Percentiles rank a stretch among this genome's conserved stretches.
These are phyloP conservation scores for Phytophthora podocarpi DNA, from an alignment of 352 stramenopile genomes.

Conservation along the genomic window DNA sequence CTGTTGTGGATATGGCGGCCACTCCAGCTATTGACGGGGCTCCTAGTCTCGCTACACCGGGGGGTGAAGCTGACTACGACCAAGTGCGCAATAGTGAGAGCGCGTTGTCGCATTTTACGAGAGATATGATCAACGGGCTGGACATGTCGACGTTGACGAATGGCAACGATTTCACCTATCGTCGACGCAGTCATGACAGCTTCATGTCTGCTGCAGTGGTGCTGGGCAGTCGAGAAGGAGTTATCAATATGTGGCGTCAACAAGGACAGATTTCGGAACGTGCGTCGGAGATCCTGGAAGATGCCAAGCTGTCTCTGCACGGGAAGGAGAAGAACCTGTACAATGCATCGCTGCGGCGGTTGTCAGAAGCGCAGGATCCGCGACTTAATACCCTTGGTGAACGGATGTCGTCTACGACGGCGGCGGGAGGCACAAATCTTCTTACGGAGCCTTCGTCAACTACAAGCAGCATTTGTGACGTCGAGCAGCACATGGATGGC, in stretches of 20 bases:
- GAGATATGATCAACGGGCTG: slow-evolving; percentile 53
- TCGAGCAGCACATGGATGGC: slow-evolving; percentile 11
- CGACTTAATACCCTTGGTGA: slow-evolving; percentile 71
- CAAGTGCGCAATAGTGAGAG: slow-evolving; percentile 61
- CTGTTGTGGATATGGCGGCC: slow-evolving; percentile 33
- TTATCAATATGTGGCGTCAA: slow-evolving; percentile 84
- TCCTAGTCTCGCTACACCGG: slow-evolving; percentile 25
- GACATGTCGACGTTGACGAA: slow-evolving; percentile 40
- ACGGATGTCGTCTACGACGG: slow-evolving; percentile 44
- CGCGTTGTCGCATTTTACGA: slow-evolving; percentile 45
- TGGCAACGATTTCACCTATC: slow-evolving; percentile 30
- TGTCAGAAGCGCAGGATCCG: slow-evolving; percentile 74
- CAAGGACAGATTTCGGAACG: slow-evolving; percentile 83
- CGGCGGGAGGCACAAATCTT: slow-evolving; percentile 12
- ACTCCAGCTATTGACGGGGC: slow-evolving; percentile 27
- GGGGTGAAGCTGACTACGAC: slow-evolving; percentile 16
- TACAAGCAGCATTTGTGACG: slow-evolving; percentile 33
- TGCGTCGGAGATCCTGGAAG: slow-evolving; percentile 82
- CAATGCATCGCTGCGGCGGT: slow-evolving; percentile 51
- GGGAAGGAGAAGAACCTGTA: slow-evolving; percentile 88
- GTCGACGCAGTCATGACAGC: slow-evolving; percentile 36
- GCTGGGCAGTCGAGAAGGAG: slow-evolving; percentile 58
- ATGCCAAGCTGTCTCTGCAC: slow-evolving; percentile 77
- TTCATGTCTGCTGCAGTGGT: slow-evolving; percentile 22
- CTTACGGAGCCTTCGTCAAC: slow-evolving; percentile 34